These are phyloP conservation scores for Pyrrhoderma lamaoense DNA, from an alignment of 1,284 basidiomycete species.

Conservation along the genomic window DNA sequence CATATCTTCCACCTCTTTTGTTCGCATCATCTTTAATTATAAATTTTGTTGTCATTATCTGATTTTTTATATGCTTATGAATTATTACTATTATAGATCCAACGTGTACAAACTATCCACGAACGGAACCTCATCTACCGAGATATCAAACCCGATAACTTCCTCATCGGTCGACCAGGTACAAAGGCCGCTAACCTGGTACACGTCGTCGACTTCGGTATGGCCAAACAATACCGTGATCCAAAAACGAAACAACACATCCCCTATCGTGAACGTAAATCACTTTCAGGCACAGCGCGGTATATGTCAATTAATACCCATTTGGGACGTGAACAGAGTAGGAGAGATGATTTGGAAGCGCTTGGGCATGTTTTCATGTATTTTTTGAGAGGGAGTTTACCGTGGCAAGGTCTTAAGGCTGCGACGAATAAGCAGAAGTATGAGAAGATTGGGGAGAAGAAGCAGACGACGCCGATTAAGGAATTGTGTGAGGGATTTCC, in stretches of 20 bases:
- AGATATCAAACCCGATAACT: slow-evolving; percentile 98
- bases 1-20: background rate
- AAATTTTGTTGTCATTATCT: too few relatives aligned
- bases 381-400: slow-evolving; percentile 86
- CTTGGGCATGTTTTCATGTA: slow-evolving; percentile 98
- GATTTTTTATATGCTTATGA: background rate
- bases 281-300: slow-evolving; percentile 82
- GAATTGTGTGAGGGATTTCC: slow-evolving; percentile 91
- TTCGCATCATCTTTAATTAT: too few relatives aligned
- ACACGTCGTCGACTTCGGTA: slow-evolving; percentile 86
- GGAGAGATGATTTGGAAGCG: slow-evolving; percentile 91
- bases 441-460: slow-evolving; percentile 99
- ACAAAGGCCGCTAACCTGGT: slow-evolving; percentile 76
- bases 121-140: slow-evolving; percentile 97
- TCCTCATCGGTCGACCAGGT: slow-evolving; percentile 85
- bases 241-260: slow-evolving; percentile 97
- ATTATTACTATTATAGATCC: slow-evolving; percentile 44
- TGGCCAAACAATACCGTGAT: slow-evolving; percentile 97
- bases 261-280: slow-evolving; percentile 93
- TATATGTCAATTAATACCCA: slow-evolving; percentile 99
- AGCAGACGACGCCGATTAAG: slow-evolving; percentile 93
- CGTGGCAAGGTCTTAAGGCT: slow-evolving; percentile 96
- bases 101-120: slow-evolving; percentile 91
- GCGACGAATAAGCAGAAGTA: slow-evolving; percentile 99
- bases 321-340: slow-evolving; percentile 90